Evolutionary conservation across 2,329 filamentous ascomycete species (phyloP).

Genomic region (Aspergillus fumigatus): DNA sequence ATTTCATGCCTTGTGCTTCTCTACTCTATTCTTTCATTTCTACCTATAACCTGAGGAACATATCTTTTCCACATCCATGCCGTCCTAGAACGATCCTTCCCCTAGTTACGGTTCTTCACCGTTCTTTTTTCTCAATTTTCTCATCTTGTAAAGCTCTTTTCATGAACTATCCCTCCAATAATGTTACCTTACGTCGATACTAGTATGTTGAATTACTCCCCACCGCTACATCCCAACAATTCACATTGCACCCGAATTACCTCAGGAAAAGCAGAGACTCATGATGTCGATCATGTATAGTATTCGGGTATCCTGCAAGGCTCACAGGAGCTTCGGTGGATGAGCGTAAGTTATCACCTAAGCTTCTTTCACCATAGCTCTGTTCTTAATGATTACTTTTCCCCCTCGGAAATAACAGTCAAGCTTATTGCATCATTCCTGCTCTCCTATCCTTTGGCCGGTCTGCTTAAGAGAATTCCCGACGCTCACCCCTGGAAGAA

Average conservation of each 20-base stretch:
- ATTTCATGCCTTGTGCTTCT: slow-evolving; percentile 10
- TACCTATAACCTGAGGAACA: no score
- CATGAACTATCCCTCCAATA: slow-evolving; percentile 10
- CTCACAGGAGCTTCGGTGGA: slow-evolving; percentile 60
- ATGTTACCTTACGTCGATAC: slow-evolving; percentile 64
- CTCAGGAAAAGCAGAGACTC: slow-evolving; percentile 5
- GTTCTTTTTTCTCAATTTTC: slow-evolving; percentile 1
- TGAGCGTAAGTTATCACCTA: slow-evolving; percentile 47
- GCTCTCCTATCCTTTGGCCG: slow-evolving; percentile 87
- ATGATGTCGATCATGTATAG: slow-evolving; percentile 35
- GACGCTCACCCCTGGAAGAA: slow-evolving; percentile 79
- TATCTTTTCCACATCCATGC: slow-evolving; percentile 4
- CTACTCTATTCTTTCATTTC: slow-evolving; percentile 3
- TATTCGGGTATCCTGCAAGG: slow-evolving; percentile 56
- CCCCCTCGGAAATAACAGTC: slow-evolving; percentile 51
- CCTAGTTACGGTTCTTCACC: background rate
- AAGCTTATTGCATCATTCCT: slow-evolving; percentile 91
- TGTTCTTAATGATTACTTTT: background rate
- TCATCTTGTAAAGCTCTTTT: background rate
- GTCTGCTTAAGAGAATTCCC: slow-evolving; percentile 80
- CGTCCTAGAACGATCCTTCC: background rate
- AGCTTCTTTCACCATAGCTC: background rate
- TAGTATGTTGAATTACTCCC: slow-evolving; percentile 39
- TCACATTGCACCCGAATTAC: slow-evolving; percentile 7
- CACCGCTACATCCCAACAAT: slow-evolving; percentile 1